phyloP scores from a whole-genome alignment of 345 rosid genomes.

The Adansonia digitata region DNA sequence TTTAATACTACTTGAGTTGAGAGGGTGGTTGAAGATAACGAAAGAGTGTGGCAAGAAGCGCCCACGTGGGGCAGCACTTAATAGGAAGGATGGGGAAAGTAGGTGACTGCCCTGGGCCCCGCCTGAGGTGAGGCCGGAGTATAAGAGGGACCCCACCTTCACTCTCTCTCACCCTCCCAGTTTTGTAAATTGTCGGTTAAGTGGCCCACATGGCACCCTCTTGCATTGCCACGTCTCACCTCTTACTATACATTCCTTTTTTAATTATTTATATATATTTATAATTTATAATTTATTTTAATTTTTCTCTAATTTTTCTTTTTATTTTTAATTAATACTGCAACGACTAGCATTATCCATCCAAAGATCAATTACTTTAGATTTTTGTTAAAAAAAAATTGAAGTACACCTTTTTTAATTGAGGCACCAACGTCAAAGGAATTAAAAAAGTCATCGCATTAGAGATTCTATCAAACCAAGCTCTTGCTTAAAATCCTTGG shows the following conservation, averaged over 20 bases:
- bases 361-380: no score
- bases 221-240: not conserved
- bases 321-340: no score
- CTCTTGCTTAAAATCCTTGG: no score
- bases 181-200: not conserved
- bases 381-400: no score
- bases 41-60: not conserved
- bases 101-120: not conserved
- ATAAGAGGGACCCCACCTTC: not conserved
- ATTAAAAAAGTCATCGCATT: no score
- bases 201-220: slow-evolving; percentile 10
- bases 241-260: not conserved
- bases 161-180: not conserved
- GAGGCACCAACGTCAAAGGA: no score
- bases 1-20: no score
- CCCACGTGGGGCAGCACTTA: not conserved
- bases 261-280: not conserved
- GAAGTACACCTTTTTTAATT: no score
- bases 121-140: not conserved
- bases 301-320: not conserved
- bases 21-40: not conserved
- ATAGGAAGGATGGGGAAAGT: not conserved
- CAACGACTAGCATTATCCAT: no score
- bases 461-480: no score
- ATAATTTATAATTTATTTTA: not conserved